Conservation (phyloP, 306 rosid species). For the Pachyrhizus erosus region DNA sequence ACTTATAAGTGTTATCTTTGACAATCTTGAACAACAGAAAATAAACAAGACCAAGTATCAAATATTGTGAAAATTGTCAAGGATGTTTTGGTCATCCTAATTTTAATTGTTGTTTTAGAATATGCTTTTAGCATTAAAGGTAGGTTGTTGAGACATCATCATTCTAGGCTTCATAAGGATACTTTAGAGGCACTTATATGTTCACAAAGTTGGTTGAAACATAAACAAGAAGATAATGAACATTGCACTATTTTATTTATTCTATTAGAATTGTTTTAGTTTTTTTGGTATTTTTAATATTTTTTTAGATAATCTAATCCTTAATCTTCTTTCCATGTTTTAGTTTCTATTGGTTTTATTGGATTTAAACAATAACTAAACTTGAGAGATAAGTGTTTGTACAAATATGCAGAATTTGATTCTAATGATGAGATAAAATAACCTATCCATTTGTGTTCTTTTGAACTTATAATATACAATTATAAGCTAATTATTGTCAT, state of each 20-base stretch:
- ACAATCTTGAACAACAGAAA: not conserved
- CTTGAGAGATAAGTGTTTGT: not conserved
- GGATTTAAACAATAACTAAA: not conserved
- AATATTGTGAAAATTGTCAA: not conserved
- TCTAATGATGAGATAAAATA: not conserved
- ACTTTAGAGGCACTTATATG: not conserved
- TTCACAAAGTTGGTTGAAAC: not conserved
- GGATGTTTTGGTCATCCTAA: not conserved
- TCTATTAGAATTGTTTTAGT: no score
- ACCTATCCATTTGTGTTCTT: not conserved
- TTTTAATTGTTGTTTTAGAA: not conserved
- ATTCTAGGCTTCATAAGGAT: not conserved
- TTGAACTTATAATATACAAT: not conserved
- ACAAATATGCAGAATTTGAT: not conserved
- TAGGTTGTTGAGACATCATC: not conserved
- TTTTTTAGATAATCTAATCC: not conserved
- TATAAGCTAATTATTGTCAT: no score
- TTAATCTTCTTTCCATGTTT: not conserved
- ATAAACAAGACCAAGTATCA: not conserved
- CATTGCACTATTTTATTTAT: not conserved
- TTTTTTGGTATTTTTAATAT: not conserved
- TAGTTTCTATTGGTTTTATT: not conserved
- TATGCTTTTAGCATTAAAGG: not conserved
- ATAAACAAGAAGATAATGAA: not conserved
- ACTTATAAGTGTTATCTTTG: not conserved